Evolutionary conservation across 495 filamentous ascomycete genomes (phyloP).

Genomic region (Pseudoneurospora amorphoporcata): DNA sequence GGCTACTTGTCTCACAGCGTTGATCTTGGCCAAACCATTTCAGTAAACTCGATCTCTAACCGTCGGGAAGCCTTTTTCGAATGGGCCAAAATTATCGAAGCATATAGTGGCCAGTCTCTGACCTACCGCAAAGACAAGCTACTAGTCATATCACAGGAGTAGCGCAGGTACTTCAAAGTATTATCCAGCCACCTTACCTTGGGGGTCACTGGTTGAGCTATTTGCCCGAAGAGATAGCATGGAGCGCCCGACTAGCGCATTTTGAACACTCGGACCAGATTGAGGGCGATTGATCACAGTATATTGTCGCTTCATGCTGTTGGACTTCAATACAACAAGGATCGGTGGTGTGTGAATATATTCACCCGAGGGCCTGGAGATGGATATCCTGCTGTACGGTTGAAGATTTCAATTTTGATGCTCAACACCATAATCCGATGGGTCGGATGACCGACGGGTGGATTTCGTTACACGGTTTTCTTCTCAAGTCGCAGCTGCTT

Average conservation of each 20-base stretch:
- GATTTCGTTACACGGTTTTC: too few species aligned
- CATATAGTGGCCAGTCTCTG: background rate
- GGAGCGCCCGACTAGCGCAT: background rate
- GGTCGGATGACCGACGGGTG: too few species aligned
- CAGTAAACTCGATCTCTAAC: background rate
- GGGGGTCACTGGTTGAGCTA: background rate
- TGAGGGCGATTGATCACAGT: too few species aligned
- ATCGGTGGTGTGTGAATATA: background rate
- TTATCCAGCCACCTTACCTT: background rate
- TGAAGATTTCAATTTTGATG: background rate
- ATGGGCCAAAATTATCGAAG: background rate
- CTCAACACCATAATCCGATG: too few species aligned
- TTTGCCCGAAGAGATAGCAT: background rate
- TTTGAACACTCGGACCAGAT: too few species aligned
- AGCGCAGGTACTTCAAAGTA: background rate
- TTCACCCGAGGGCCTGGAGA: background rate
- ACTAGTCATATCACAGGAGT: background rate
- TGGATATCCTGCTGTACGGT: background rate
- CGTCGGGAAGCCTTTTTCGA: background rate
- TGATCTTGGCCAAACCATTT: background rate
- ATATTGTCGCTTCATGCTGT: background rate
- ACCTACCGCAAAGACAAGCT: background rate
- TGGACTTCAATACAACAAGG: background rate
- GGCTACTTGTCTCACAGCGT: background rate
- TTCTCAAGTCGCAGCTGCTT: too few species aligned